Conservation (phyloP, 2,329 filamentous ascomycete species). For the Ophioceras dolichostomum region DNA sequence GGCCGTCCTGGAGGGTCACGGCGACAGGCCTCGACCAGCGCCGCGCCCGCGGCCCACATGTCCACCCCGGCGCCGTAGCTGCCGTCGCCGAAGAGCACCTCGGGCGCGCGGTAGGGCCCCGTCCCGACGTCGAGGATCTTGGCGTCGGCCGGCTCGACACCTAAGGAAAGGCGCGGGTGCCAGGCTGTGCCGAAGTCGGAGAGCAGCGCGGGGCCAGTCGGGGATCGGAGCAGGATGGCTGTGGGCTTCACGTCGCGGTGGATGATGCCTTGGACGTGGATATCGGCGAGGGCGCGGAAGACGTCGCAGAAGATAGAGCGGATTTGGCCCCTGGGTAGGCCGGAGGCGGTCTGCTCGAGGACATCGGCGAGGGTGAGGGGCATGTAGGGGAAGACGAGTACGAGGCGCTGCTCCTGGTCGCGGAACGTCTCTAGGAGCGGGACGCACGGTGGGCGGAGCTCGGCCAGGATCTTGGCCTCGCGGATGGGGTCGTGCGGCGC, state of each 20-base stretch:
- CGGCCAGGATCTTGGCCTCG: constrained; percentile 62
- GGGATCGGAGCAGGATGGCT: constrained; percentile 62
- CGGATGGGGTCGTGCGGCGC: constrained; percentile 74
- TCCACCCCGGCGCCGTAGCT: constrained; percentile 64
- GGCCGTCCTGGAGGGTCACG: constrained; percentile 38
- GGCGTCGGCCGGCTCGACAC: constrained; percentile 47
- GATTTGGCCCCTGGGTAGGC: constrained; percentile 7
- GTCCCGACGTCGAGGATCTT: constrained; percentile 94
- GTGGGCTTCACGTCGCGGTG: constrained; percentile 93
- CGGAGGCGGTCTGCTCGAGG: constrained; percentile 29
- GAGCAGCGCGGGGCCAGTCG: constrained; percentile 61
- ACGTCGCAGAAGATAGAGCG: constrained; percentile 47
- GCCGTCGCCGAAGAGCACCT: constrained; percentile 75
- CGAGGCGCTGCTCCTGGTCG: constrained; percentile 56
- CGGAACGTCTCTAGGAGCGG: constrained; percentile 62
- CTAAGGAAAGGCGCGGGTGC: constrained; percentile 46
- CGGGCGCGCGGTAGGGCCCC: constrained; percentile 77
- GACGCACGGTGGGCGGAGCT: constrained; percentile 46
- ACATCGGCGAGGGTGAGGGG: constrained; percentile 60
- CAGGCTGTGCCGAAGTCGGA: constrained; percentile 91
- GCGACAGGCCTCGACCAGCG: constrained; percentile 63
- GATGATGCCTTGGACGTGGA: constrained; percentile 68
- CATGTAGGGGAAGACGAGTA: constrained; percentile 79
- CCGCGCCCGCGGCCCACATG: constrained; percentile 79
- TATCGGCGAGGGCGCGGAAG: constrained; percentile 55